Evolutionary conservation across 139 green algal species (phyloP).

Genomic region (Chlamydomonas sp.): DNA sequence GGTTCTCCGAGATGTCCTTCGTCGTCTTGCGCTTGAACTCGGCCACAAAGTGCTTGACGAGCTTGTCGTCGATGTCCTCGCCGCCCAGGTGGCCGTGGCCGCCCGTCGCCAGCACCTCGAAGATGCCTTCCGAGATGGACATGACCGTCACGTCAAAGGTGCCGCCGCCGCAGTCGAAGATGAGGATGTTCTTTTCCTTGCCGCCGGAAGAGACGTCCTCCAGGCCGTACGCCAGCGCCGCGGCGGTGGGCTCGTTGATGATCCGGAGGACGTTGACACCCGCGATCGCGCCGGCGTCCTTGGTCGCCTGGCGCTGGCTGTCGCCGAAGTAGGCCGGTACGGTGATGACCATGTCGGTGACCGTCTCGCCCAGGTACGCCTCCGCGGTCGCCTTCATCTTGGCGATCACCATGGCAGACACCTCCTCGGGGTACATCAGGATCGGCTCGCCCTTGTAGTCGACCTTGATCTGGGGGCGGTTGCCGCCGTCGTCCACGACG

Average conservation of each 20-base stretch:
- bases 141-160: slow-evolving; percentile 96
- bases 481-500: slow-evolving; percentile 76
- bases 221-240: slow-evolving; percentile 78
- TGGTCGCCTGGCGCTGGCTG: slow-evolving; percentile 85
- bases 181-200: slow-evolving; percentile 70
- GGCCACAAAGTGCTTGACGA: slow-evolving; percentile 46
- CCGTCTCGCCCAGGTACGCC: slow-evolving; percentile 59
- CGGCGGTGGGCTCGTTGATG: slow-evolving; percentile 96
- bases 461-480: slow-evolving; percentile 41
- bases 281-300: slow-evolving; percentile 58
- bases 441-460: background rate
- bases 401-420: slow-evolving; percentile 43
- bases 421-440: slow-evolving; percentile 31
- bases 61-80: slow-evolving; percentile 46
- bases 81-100: slow-evolving; percentile 50
- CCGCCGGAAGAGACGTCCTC: slow-evolving; percentile 77
- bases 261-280: slow-evolving; percentile 81
- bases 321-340: slow-evolving; percentile 96
- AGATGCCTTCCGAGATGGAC: slow-evolving; percentile 80
- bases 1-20: slow-evolving; percentile 75
- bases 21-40: slow-evolving; percentile 70
- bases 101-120: slow-evolving; percentile 46
- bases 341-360: slow-evolving; percentile 87
- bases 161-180: slow-evolving; percentile 90
- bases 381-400: slow-evolving; percentile 82